Evolutionary conservation across 768 basidiomycete genomes (phyloP).

Genomic region (Mycena galericulata): DNA sequence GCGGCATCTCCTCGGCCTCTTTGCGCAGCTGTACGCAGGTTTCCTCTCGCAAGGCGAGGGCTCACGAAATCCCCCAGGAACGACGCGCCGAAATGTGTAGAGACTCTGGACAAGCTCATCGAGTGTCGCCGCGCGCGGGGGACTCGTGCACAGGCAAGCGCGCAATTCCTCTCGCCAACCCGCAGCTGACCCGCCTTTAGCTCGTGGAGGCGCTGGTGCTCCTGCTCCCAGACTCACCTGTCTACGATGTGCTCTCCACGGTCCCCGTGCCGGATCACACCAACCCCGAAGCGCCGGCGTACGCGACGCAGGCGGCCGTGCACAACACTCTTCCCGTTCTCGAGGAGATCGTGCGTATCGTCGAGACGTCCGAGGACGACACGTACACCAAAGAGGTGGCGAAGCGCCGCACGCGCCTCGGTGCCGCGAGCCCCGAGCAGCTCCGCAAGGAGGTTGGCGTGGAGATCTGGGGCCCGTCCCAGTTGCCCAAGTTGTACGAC

Average conservation of each 20-base stretch:
- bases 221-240: conserved; percentile 79
- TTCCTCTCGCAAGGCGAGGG: not conserved
- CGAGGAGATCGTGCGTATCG: conserved; percentile 75
- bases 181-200: conserved; percentile 51
- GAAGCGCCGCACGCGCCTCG: conserved; percentile 82
- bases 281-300: conserved; percentile 72
- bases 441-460: conserved; percentile 72
- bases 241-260: conserved; percentile 69
- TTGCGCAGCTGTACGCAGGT: conserved; percentile 62
- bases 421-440: conserved; percentile 69
- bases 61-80: conserved; percentile 55
- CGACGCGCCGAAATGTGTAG: conserved; percentile 85
- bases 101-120: conserved; percentile 82
- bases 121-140: conserved; percentile 72
- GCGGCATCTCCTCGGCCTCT: conserved; percentile 66
- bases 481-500: conserved; percentile 81
- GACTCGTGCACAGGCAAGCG: conserved; percentile 65
- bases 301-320: conserved; percentile 68
- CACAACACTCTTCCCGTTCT: conserved; percentile 78
- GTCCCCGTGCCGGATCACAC: conserved; percentile 85
- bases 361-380: conserved; percentile 73
- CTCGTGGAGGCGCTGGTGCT: conserved; percentile 73
- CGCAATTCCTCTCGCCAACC: conserved; percentile 11
- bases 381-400: conserved; percentile 75
- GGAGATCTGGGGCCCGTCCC: conserved; percentile 73